Evolutionary conservation across 495 filamentous ascomycete genomes (phyloP).

Genomic region (Penicillium ochrochloron): DNA sequence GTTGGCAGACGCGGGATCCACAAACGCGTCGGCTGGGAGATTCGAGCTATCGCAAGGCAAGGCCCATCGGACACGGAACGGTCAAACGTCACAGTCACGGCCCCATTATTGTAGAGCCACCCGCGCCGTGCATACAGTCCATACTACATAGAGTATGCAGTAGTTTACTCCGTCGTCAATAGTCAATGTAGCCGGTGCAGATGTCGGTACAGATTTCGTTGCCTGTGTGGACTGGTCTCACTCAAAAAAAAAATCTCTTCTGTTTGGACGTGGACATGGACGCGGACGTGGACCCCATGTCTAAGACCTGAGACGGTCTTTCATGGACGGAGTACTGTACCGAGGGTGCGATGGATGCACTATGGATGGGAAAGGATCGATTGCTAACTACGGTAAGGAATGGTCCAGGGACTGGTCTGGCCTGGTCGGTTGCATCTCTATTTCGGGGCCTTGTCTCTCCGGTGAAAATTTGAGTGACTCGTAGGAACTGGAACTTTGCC

Average conservation of each 20-base stretch:
- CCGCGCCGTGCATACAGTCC: conserved; percentile 17
- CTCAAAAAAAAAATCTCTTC: background rate
- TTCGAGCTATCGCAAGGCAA: conserved; percentile 24
- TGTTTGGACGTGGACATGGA: conserved; percentile 22
- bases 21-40: conserved; percentile 25
- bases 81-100: conserved; percentile 8
- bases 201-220: background rate
- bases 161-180: conserved; percentile 8
- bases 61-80: conserved; percentile 17
- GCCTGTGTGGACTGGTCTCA: background rate
- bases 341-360: background rate
- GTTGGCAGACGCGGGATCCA: conserved; percentile 31
- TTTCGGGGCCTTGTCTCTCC: background rate
- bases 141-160: background rate
- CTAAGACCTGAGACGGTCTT: conserved; percentile 19
- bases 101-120: conserved; percentile 23
- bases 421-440: background rate
- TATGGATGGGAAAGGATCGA: background rate
- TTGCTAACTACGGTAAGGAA: background rate
- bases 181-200: conserved; percentile 17
- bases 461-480: background rate
- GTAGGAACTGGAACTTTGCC: background rate
- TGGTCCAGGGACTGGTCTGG: conserved; percentile 1
- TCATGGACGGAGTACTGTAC: background rate
- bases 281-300: conserved; percentile 12